Conservation (phyloP, 192 early-diverging fungal species). For the Kickxella alabastrina region DNA sequence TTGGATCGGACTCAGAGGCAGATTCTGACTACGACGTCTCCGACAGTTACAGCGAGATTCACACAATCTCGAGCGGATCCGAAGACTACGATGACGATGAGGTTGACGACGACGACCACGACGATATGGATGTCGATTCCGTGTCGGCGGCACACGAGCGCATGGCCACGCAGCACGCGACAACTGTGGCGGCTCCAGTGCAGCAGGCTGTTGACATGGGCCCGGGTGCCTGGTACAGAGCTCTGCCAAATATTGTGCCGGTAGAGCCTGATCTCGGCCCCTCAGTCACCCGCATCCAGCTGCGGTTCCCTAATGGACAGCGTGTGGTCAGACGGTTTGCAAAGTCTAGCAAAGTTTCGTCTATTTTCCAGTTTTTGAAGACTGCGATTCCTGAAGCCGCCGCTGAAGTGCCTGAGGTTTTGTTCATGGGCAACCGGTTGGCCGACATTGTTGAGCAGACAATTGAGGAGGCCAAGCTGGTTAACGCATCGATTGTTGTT, state of each 20-base stretch:
- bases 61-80: constrained; percentile 14
- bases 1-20: constrained; percentile 23
- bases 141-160: constrained; percentile 10
- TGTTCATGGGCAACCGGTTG: constrained; percentile 66
- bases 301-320: constrained; percentile 77
- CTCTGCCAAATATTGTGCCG: constrained; percentile 16
- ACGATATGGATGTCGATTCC: constrained; percentile 40
- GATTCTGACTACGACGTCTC: constrained; percentile 23
- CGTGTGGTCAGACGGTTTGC: constrained; percentile 73
- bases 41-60: constrained; percentile 43
- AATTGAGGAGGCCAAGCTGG: constrained; percentile 68
- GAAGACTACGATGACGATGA: constrained; percentile 29
- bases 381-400: constrained; percentile 60
- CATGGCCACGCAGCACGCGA: constrained; percentile 9
- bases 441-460: constrained; percentile 62
- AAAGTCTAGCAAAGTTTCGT: constrained; percentile 66
- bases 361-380: constrained; percentile 85
- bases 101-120: constrained; percentile 7
- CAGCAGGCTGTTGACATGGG: neutral
- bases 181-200: neutral
- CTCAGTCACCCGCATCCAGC: constrained; percentile 71
- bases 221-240: constrained; percentile 34
- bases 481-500: constrained; percentile 55
- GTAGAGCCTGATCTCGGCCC: constrained; percentile 51
- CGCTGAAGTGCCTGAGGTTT: constrained; percentile 58